phyloP scores from a whole-genome alignment of 2,329 filamentous ascomycete species.

The Fusarium ramigenum region DNA sequence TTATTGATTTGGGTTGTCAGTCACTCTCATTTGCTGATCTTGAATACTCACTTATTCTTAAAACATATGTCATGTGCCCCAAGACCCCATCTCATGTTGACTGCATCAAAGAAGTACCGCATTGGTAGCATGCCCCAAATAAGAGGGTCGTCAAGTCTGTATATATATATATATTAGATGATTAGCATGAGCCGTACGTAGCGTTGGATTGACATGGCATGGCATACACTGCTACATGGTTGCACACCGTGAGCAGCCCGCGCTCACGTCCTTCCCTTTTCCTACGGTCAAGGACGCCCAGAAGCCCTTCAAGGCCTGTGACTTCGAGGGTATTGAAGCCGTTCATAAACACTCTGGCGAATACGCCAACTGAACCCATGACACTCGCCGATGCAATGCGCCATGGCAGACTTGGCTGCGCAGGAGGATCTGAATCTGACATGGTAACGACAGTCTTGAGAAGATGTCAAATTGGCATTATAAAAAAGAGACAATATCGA shows the following conservation, averaged over 20 bases:
- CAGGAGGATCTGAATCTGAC: constrained; percentile 39
- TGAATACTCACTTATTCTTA: constrained; percentile 73
- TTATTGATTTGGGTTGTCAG: not conserved
- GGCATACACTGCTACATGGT: constrained; percentile 55
- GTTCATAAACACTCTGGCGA: constrained; percentile 80
- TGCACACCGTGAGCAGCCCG: constrained; percentile 79
- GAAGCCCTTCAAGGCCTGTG: constrained; percentile 78
- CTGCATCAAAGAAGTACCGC: constrained; percentile 74
- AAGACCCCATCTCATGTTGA: constrained; percentile 86
- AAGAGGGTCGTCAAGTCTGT: constrained; percentile 91
- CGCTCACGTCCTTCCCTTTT: constrained; percentile 71
- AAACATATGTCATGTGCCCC: constrained; percentile 97
- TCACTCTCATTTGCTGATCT: not conserved
- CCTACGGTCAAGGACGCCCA: constrained; percentile 78
- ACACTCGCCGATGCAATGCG: constrained; percentile 76
- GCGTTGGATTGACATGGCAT: constrained; percentile 19
- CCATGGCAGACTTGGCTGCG: constrained; percentile 72
- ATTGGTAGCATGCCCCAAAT: constrained; percentile 91
- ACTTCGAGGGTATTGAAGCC: constrained; percentile 79
- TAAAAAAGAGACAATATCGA: not conserved
- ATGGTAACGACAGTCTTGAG: constrained; percentile 9
- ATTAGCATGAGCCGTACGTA: constrained; percentile 2
- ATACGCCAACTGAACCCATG: constrained; percentile 76
- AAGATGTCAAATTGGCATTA: not conserved
- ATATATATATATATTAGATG: not conserved